These are phyloP conservation scores for Theobroma grandiflorum DNA, from an alignment of 441 rosid genomes.

Conservation along the genomic window DNA sequence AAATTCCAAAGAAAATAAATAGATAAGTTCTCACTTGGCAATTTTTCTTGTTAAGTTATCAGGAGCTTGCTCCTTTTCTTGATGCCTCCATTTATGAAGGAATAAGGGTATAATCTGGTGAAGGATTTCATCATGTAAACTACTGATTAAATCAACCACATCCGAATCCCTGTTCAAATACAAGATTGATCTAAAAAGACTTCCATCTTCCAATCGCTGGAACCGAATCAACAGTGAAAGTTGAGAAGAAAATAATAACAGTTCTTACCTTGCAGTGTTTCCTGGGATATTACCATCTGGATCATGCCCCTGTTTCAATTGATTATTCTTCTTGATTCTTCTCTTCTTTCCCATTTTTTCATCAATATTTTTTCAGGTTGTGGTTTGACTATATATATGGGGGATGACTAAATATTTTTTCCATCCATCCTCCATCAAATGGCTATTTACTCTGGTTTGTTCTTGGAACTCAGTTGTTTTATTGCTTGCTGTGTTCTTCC, in stretches of 20 bases:
- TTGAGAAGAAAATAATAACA: neutral
- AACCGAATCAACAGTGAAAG: neutral
- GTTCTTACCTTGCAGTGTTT: neutral
- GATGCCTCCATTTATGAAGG: neutral
- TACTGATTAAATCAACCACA: neutral
- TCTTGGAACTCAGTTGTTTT: too few species aligned
- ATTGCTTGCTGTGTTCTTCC: too few species aligned
- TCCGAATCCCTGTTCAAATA: neutral
- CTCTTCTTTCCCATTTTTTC: constrained; percentile 3
- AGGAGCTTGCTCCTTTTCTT: neutral
- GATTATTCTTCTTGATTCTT: neutral
- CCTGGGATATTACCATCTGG: neutral
- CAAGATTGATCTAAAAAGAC: neutral
- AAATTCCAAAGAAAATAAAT: neutral
- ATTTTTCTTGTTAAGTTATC: neutral
- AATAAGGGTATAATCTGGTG: neutral
- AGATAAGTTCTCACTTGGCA: neutral
- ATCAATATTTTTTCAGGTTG: neutral
- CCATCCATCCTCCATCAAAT: too few species aligned
- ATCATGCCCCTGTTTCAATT: neutral
- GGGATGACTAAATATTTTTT: too few species aligned
- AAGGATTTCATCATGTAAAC: neutral
- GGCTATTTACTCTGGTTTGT: too few species aligned
- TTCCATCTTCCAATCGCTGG: neutral
- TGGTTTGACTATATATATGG: neutral